Evolutionary conservation across 352 stramenopile genomes (phyloP), one percentile per base, ranked within the genome.

Genomic region (Phytophthora quininea): DNA sequence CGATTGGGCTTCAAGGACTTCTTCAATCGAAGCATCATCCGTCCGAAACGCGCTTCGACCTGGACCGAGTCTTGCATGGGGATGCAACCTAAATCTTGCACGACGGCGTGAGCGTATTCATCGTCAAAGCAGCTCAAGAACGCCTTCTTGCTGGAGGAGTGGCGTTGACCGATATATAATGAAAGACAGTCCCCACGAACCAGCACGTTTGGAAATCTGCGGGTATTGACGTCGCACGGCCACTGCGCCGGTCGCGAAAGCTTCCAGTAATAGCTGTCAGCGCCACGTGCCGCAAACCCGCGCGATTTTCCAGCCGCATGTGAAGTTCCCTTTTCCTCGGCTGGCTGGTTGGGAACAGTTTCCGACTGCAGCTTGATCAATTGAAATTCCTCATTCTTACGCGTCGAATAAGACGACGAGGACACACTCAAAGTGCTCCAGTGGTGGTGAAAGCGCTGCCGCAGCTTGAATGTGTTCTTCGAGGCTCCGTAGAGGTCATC

Each of bases 171-270:
- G 11, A 46, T 27, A 48, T n/a, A 15, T 8, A 47, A 14, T 37
- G 52, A 14, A 7, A 62, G 54, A 32, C 27, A 31, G 19, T 46
- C n/a, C 9, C 33, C n/a, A 31, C 54, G 54, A n/a, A 62, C 42
- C 54, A 62, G 30, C 31, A 45, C 14, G 24, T 45, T 46, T 1
- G 54, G 54, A 30, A 37, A 62, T 27, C 24, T 24, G 2, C 31
- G 30, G 27, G 42, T 62, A 15, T 62, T 31, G 30, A 62, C 54
- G 32, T 62, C 54, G 31, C 38, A 53, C 6, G 53, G 38, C 8
- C 6, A 24, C 4, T 32, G 14, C 27, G 24, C 7, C 24, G 14
- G n/a, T 30, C 3, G 27, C 12, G n/a, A 29, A 31, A 62, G 47
- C 30, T 46, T 15, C 54, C 54, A 62, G 2, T 27, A 29, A 42